A percentile compares a stretch with the other conserved stretches of the same genome.
Evolutionary conservation across 2,329 filamentous ascomycete species (phyloP).

Genomic region (Pseudogymnoascus sp.): DNA sequence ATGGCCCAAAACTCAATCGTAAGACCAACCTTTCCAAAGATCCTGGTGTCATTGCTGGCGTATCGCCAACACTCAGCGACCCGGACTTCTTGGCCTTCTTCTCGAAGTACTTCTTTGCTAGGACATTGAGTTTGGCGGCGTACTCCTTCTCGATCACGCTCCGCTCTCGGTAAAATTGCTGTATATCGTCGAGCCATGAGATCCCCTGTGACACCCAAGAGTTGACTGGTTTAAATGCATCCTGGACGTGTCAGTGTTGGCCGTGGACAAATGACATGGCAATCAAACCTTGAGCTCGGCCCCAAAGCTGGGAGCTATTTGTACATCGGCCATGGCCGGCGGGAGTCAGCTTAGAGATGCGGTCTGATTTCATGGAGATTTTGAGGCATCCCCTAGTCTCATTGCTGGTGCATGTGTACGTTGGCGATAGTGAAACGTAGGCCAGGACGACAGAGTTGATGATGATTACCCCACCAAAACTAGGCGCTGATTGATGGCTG

Average conservation of each 20-base stretch:
- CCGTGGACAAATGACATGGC: conserved; percentile 4
- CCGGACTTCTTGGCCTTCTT: conserved; percentile 90
- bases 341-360: conserved; percentile 5
- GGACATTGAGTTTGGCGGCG: conserved; percentile 71
- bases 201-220: conserved; percentile 86
- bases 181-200: conserved; percentile 90
- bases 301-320: conserved; percentile 79
- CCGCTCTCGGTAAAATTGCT: conserved; percentile 94
- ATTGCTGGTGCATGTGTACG: conserved; percentile 4
- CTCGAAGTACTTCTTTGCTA: conserved; percentile 96
- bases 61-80: conserved; percentile 85
- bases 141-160: conserved; percentile 96
- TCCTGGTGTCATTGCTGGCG: conserved; percentile 83
- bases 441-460: not conserved
- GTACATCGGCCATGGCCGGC: conserved; percentile 66
- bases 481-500: conserved; percentile 2
- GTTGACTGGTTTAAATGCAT: conserved; percentile 94
- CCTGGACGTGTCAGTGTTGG: conserved; percentile 43
- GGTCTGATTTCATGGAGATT: conserved; percentile 6
- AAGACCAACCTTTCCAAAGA: conserved; percentile 69
- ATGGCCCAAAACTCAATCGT: conserved; percentile 11
- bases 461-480: conserved; percentile 7
- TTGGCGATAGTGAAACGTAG: not conserved
- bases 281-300: conserved; percentile 76
- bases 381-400: conserved; percentile 2